phyloP scores from a whole-genome alignment of 2,329 filamentous ascomycete species.

The Botrytis pseudocinerea region DNA sequence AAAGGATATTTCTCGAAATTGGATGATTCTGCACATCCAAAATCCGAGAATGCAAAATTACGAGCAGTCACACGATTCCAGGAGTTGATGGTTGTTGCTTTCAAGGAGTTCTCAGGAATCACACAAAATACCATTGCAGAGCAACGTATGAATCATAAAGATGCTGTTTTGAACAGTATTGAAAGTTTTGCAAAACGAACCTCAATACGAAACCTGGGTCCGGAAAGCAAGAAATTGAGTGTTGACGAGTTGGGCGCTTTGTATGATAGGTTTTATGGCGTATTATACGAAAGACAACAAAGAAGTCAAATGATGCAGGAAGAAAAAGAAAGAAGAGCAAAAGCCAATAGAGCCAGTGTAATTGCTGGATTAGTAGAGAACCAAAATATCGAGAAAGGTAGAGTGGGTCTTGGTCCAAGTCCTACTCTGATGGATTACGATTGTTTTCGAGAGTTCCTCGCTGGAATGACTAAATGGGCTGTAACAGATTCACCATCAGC shows the following conservation, averaged over 20 bases:
- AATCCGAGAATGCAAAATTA: slow-evolving; percentile 91
- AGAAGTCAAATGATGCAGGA: slow-evolving; percentile 75
- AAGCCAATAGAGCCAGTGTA: slow-evolving; percentile 58
- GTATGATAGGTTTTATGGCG: slow-evolving; percentile 91
- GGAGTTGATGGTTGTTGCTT: slow-evolving; percentile 97
- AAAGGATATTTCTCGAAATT: slow-evolving; percentile 92
- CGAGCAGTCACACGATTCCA: slow-evolving; percentile 94
- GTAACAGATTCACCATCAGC: slow-evolving; percentile 78
- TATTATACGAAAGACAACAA: slow-evolving; percentile 89
- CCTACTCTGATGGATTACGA: slow-evolving; percentile 97
- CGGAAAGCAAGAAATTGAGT: slow-evolving; percentile 89
- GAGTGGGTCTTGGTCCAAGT: slow-evolving; percentile 85
- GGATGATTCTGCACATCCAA: slow-evolving; percentile 94
- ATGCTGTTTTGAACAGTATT: slow-evolving; percentile 90
- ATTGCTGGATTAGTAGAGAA: slow-evolving; percentile 44
- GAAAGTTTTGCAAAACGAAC: slow-evolving; percentile 97
- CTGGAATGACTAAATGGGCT: slow-evolving; percentile 88
- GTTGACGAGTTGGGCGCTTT: slow-evolving; percentile 83
- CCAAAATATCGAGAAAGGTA: slow-evolving; percentile 72
- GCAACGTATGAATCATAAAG: slow-evolving; percentile 87
- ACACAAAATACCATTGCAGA: slow-evolving; percentile 92
- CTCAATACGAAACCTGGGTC: slow-evolving; percentile 90
- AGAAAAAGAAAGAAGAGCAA: slow-evolving; percentile 66
- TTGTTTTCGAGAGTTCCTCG: slow-evolving; percentile 90
- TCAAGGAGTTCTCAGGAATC: slow-evolving; percentile 95